Conservation (phyloP, 306 rosid genomes). For the Pachyrhizus erosus region DNA sequence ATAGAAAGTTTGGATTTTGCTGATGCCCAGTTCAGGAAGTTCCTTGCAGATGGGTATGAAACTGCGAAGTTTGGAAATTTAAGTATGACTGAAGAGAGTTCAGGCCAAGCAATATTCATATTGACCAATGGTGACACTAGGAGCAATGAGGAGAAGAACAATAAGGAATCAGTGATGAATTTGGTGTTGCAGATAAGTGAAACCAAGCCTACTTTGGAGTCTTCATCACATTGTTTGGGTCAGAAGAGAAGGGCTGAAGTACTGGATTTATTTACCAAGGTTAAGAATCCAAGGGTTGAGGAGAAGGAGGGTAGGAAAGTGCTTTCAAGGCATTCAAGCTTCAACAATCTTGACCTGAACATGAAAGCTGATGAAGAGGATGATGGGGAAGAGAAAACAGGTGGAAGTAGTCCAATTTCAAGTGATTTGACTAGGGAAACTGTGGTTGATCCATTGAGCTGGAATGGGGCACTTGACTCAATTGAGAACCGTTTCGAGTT, state of each 20-base stretch:
- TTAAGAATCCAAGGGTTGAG: slow-evolving; percentile 59
- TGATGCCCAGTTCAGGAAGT: slow-evolving; percentile 68
- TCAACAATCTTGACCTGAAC: slow-evolving; percentile 82
- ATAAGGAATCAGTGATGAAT: slow-evolving; percentile 54
- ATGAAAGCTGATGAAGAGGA: slow-evolving; percentile 71
- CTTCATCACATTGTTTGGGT: slow-evolving; percentile 49
- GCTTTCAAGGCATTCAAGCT: slow-evolving; percentile 75
- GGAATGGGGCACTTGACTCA: slow-evolving; percentile 53
- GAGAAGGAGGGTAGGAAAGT: slow-evolving; percentile 52
- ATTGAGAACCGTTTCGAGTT: slow-evolving; percentile 66
- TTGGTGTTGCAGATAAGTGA: slow-evolving; percentile 64
- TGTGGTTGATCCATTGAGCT: slow-evolving; percentile 42
- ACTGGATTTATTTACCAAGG: slow-evolving; percentile 61
- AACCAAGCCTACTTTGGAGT: slow-evolving; percentile 48
- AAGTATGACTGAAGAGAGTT: slow-evolving; percentile 35
- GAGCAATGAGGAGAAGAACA: slow-evolving; percentile 44
- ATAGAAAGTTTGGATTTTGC: slow-evolving; percentile 74
- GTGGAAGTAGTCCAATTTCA: slow-evolving; percentile 64
- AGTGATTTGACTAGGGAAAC: slow-evolving; percentile 77
- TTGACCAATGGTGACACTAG: slow-evolving; percentile 52
- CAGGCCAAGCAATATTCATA: slow-evolving; percentile 60
- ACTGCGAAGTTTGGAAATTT: slow-evolving; percentile 57
- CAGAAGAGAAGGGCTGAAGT: slow-evolving; percentile 72
- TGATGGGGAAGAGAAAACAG: slow-evolving; percentile 52
- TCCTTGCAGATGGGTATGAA: slow-evolving; percentile 64